A percentile compares a stretch with the other conserved stretches of the same genome.
Evolutionary conservation across 2,329 filamentous ascomycete species (phyloP).

Genomic region (Sporothrix mexicana): DNA sequence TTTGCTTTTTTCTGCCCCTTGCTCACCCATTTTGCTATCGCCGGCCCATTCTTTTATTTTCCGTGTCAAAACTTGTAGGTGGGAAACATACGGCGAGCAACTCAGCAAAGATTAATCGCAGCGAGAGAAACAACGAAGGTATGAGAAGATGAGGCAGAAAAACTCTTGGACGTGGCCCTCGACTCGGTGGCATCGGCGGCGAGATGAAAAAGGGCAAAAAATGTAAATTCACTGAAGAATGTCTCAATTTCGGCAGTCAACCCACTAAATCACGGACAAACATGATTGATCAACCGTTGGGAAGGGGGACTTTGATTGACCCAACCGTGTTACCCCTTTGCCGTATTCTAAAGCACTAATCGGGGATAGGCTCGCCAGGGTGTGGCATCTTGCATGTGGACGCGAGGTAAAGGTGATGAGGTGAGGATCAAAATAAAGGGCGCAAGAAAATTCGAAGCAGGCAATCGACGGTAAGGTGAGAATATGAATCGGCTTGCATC

Average conservation of each 20-base stretch:
- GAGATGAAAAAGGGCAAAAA: not conserved
- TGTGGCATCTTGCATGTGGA: conserved; percentile 20
- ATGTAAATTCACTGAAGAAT: not conserved
- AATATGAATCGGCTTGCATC: not conserved
- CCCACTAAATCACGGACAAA: not conserved
- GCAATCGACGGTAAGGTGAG: too few relatives aligned
- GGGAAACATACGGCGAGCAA: conserved; percentile 18
- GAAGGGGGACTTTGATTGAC: not conserved
- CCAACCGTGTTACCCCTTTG: conserved; percentile 10
- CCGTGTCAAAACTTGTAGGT: conserved; percentile 15
- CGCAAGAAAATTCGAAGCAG: not conserved
- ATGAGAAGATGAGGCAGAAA: not conserved
- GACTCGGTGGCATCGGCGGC: conserved; percentile 23
- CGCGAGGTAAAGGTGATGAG: not conserved
- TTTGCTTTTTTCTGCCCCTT: not conserved
- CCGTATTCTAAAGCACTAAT: not conserved
- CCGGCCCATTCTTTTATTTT: not conserved
- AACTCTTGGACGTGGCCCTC: not conserved
- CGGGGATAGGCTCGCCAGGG: not conserved
- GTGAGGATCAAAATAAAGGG: not conserved
- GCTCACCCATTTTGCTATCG: conserved; percentile 19
- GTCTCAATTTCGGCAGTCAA: conserved; percentile 3
- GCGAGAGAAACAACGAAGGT: conserved; percentile 29
- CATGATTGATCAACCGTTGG: not conserved
- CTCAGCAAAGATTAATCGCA: conserved; percentile 10